phyloP scores from a whole-genome alignment of 208 protist species.

The Acanthamoeba healyi region DNA sequence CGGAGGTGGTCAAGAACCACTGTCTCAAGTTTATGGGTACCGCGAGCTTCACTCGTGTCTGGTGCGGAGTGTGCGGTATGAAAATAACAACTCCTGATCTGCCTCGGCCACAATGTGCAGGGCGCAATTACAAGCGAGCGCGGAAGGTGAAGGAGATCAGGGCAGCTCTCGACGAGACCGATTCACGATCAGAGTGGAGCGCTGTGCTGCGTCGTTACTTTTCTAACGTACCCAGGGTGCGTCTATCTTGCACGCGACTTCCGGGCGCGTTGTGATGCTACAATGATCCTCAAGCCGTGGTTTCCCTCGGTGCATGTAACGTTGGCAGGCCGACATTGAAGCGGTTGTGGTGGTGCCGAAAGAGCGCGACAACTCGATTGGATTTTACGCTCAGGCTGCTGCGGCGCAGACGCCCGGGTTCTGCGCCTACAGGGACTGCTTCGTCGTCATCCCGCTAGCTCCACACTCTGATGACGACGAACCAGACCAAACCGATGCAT shows the following conservation, averaged over 20 bases:
- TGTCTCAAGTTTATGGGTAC: conserved; percentile 2
- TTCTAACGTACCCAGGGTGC: background rate
- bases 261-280: no score
- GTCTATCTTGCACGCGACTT: no score
- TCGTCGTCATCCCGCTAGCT: conserved; percentile 5
- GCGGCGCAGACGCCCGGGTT: background rate
- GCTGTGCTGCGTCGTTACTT: background rate
- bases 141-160: background rate
- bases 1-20: background rate
- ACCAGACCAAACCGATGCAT: background rate
- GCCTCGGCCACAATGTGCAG: background rate
- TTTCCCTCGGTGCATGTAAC: no score
- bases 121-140: background rate
- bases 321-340: background rate
- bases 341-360: background rate
- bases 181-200: background rate
- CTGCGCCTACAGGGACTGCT: background rate
- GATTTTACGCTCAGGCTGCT: background rate
- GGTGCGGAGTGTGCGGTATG: background rate
- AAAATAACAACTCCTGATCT: background rate
- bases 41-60: background rate
- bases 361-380: background rate
- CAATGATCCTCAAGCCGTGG: no score
- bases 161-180: background rate
- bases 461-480: background rate